A percentile compares a stretch with the other conserved stretches of the same genome.
phyloP scores from a whole-genome alignment of 345 rosid genomes.

The Rhizophora apiculata region DNA sequence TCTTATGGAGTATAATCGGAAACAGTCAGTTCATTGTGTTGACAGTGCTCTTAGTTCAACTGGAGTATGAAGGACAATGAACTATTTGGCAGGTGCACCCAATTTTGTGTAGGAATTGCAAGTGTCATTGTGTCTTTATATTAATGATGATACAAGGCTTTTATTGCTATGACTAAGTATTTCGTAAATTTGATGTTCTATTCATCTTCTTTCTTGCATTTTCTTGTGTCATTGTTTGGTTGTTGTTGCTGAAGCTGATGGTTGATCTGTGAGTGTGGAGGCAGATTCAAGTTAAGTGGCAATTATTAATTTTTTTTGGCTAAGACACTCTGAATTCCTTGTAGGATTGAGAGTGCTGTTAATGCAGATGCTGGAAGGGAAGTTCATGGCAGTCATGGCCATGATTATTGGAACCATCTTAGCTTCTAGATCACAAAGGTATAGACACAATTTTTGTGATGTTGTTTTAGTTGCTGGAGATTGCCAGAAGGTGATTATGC shows the following conservation, averaged over 20 bases:
- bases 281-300: neutral
- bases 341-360: slow-evolving; percentile 83
- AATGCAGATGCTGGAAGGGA: slow-evolving; percentile 50
- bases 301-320: slow-evolving; percentile 9
- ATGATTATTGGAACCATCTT: slow-evolving; percentile 16
- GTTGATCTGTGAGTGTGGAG: neutral
- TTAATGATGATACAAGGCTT: neutral
- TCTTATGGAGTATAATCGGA: too few relatives aligned
- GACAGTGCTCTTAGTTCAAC: too few relatives aligned
- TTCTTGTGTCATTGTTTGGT: neutral
- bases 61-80: too few relatives aligned
- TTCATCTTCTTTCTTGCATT: neutral
- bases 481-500: too few relatives aligned
- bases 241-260: neutral
- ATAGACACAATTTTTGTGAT: too few relatives aligned
- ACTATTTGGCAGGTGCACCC: too few relatives aligned
- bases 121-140: neutral
- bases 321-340: slow-evolving; percentile 19
- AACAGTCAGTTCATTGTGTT: too few relatives aligned
- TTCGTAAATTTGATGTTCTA: neutral
- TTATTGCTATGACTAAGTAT: neutral
- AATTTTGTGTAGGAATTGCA: neutral
- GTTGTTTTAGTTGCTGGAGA: too few relatives aligned
- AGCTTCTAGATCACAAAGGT: neutral
- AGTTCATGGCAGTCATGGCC: slow-evolving; percentile 44